phyloP scores from a whole-genome alignment of 2,329 filamentous ascomycete species.

The Pseudocercospora vitis region DNA sequence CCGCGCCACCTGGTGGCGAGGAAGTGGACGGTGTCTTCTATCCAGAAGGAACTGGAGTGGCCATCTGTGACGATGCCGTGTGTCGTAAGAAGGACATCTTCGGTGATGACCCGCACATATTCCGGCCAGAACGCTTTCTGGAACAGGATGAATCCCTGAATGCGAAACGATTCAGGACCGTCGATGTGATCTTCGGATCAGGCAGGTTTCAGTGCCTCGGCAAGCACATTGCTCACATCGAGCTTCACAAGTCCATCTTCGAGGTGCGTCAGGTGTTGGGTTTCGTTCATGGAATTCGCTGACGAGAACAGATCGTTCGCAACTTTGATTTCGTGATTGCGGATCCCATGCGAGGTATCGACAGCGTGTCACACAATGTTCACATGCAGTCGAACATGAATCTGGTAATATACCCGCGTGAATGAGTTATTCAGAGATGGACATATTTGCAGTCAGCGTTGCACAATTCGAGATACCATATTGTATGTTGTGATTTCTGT shows the following conservation, averaged over 20 bases:
- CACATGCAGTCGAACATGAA: conserved; percentile 26
- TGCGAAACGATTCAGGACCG: conserved; percentile 42
- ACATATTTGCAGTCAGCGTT: neutral
- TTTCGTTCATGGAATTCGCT: neutral
- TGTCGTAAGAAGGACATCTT: conserved; percentile 42
- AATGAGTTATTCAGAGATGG: neutral
- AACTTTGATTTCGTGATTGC: conserved; percentile 26
- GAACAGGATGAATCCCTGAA: conserved; percentile 39
- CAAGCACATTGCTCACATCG: conserved; percentile 50
- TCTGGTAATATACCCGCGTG: conserved; percentile 13
- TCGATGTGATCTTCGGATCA: conserved; percentile 50
- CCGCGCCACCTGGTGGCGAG: conserved; percentile 31
- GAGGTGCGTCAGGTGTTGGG: conserved; percentile 43
- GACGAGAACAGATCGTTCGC: conserved; percentile 21
- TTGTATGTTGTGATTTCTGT: neutral
- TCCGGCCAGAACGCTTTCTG: conserved; percentile 54
- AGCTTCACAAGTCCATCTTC: conserved; percentile 51
- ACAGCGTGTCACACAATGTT: conserved; percentile 21
- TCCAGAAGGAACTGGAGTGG: conserved; percentile 51
- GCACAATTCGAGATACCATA: neutral
- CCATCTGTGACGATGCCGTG: conserved; percentile 45
- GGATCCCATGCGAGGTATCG: conserved; percentile 25
- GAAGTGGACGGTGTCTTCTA: conserved; percentile 42
- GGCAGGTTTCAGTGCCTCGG: conserved; percentile 52
- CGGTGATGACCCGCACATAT: conserved; percentile 46